Evolutionary conservation across 441 rosid species (phyloP).

Genomic region (Erodium texanum): DNA sequence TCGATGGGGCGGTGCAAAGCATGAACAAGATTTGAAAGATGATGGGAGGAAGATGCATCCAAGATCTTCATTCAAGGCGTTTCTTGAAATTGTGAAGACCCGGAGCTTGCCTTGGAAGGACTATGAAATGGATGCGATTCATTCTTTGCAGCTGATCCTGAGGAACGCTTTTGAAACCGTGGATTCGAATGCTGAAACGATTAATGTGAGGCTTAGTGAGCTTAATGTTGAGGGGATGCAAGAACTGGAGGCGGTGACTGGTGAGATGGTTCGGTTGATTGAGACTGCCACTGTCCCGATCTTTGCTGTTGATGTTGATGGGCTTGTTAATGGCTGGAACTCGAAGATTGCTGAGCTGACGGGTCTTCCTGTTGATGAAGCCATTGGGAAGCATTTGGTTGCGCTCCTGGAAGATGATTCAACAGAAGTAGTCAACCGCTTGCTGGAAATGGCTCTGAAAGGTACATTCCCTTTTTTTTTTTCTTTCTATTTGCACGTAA

Average conservation of each 20-base stretch:
- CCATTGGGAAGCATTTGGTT: constrained; percentile 50
- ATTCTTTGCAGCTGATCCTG: constrained; percentile 74
- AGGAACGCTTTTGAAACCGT: constrained; percentile 43
- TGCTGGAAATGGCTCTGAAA: constrained; percentile 43
- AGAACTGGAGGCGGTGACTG: constrained; percentile 41
- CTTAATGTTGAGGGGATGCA: constrained; percentile 43
- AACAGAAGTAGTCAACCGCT: constrained; percentile 26
- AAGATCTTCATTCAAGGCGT: constrained; percentile 81
- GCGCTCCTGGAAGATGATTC: constrained; percentile 47
- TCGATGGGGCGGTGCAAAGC: constrained; percentile 87
- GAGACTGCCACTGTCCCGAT: constrained; percentile 81
- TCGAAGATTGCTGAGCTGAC: constrained; percentile 66
- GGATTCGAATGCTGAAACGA: constrained; percentile 34
- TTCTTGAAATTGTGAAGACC: constrained; percentile 63
- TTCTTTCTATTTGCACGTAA: no score
- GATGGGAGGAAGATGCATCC: constrained; percentile 78
- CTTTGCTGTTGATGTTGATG: constrained; percentile 60
- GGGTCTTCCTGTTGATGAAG: constrained; percentile 59
- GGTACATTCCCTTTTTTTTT: constrained; percentile 40
- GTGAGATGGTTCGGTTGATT: constrained; percentile 76
- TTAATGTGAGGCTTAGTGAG: constrained; percentile 36
- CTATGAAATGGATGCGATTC: constrained; percentile 79
- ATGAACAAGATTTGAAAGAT: constrained; percentile 53
- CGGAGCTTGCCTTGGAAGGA: constrained; percentile 72
- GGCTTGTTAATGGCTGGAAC: constrained; percentile 73